Base-by-base conservation (phyloP, 257 asterid species). In the Datura wrightii region DNA sequence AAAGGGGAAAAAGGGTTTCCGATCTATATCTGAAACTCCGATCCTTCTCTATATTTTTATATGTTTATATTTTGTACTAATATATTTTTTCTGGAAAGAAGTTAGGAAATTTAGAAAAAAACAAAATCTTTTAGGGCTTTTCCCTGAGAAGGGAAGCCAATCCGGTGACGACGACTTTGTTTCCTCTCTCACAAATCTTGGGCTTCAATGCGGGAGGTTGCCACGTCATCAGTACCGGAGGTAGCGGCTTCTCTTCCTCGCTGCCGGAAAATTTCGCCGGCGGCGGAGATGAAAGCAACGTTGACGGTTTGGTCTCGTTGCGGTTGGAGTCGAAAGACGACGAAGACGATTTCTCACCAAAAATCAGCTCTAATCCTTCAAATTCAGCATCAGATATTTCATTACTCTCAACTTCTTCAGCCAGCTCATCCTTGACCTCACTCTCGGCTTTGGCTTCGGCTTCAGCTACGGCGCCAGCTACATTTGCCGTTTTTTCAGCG, bases 101-200 rank as follows among this genome's bases (percentile, higher is more conserved):
- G 91, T 86, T 89, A 87, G 89, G 70, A 85, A 79, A 80, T 85
- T 72, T 24, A 24, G 31, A 15, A 65, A 14, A 46, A 44, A 84
- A 84, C 87, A 88, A 88, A 90, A 84, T 50, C 82, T 59, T 79
- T 92, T 70, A 94, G 44, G 90, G 89, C 89, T 94, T 94, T 87
- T 94, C 97, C 83, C 85, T 90, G 86, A 95, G 97, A 65, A 95
- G 97, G 80, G 97, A 92, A 85, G 98, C 99, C 91, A 95, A 89
- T 36, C 99, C 99, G 84, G 98, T 90, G 83, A 94, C 93, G 87
- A 94, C 85, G 71, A 67, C 89, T 87, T 91, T 91, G 87, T 86
- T 91, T 82, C 93, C 91, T 85, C 92, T 90, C 82, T 89, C 97
- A 60, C 87, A 88, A 86, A 90, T 92, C 91, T 84, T 91, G 69